Evolutionary conservation across 1,284 basidiomycete species (phyloP), one percentile per base, ranked within the genome.

Genomic region (Puccinia novopanici): DNA sequence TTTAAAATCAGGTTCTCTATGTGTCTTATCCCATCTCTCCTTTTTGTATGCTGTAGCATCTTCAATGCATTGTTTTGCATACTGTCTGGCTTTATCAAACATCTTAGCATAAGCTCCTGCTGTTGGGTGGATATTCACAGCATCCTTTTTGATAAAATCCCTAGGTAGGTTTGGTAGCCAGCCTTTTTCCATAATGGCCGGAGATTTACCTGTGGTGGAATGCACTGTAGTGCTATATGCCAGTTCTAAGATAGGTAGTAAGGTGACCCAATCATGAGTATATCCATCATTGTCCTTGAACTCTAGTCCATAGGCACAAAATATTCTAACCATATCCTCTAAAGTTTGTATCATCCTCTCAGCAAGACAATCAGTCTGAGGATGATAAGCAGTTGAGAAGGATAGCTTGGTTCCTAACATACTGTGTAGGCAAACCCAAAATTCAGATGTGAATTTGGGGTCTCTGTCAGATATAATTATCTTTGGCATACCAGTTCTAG

Each of bases 401-500:
- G 57, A 8, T 10, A 61, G 57, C 30, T 61, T 61, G 5, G 57
- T 61, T 5, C 57, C 57, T 61, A 61, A 30, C 8, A 61, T 27
- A 4, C 22, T 22, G 22, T 12, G 10, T 4, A 61, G 34, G 6
- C 22, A 5, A 12, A 4, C 4, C 57, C 57, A 61, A 19, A 61
- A 61, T 5, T 61, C 57, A 30, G 57, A 61, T 30, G 57, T 61
- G 57, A 61, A 61, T 30, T 61, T 61, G 6, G 57, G 57, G 17
- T 52, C n/a, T n/a, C n/a, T n/a, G n/a, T n/a, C n/a, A n/a, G n/a
- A n/a, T n/a, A n/a, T n/a, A n/a, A n/a, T n/a, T 0, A 81, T 81
- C 8, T 82, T 80, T 0, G 86, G 88, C 0, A 88, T 73, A 0
- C 88, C 87, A n/a, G 19, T n/a, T 12, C 30, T 42, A 0, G 34